A percentile compares a stretch with the other conserved stretches of the same genome.
phyloP scores from a whole-genome alignment of 2,329 filamentous ascomycete genomes.

The Aspergillus sp. region DNA sequence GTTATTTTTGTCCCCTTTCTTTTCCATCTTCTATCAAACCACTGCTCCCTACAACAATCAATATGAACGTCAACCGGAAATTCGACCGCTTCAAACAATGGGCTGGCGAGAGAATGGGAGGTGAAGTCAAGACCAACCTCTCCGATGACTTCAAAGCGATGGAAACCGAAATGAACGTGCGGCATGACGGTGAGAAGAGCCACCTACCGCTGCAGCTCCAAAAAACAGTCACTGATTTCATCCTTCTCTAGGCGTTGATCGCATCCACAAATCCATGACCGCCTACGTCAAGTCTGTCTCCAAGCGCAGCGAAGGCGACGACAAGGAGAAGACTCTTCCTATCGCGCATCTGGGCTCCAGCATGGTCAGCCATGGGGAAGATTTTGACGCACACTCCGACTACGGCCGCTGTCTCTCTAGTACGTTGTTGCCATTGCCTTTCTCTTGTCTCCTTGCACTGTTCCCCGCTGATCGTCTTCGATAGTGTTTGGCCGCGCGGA shows the following conservation, averaged over 20 bases:
- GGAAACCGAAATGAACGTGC: slow-evolving; percentile 84
- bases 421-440: slow-evolving; percentile 38
- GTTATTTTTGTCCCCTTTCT: too few species aligned
- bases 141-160: slow-evolving; percentile 89
- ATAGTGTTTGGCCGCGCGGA: slow-evolving; percentile 79
- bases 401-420: slow-evolving; percentile 82
- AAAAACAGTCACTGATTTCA: slow-evolving; percentile 13
- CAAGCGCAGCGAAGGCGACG: slow-evolving; percentile 78
- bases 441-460: not conserved
- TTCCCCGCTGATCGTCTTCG: not conserved
- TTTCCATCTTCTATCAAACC: too few species aligned
- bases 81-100: slow-evolving; percentile 96
- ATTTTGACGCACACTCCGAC: slow-evolving; percentile 86
- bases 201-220: not conserved
- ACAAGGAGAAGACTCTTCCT: slow-evolving; percentile 82
- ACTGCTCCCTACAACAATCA: slow-evolving; percentile 14
- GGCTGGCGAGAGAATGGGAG: slow-evolving; percentile 95
- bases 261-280: slow-evolving; percentile 80
- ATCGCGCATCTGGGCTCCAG: slow-evolving; percentile 75
- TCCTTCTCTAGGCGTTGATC: slow-evolving; percentile 74
- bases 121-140: slow-evolving; percentile 79
- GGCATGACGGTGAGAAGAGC: slow-evolving; percentile 69
- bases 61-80: slow-evolving; percentile 74
- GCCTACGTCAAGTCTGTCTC: slow-evolving; percentile 84
- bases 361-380: slow-evolving; percentile 87